phyloP scores from a whole-genome alignment of 257 asterid species.

The Striga asiatica region DNA sequence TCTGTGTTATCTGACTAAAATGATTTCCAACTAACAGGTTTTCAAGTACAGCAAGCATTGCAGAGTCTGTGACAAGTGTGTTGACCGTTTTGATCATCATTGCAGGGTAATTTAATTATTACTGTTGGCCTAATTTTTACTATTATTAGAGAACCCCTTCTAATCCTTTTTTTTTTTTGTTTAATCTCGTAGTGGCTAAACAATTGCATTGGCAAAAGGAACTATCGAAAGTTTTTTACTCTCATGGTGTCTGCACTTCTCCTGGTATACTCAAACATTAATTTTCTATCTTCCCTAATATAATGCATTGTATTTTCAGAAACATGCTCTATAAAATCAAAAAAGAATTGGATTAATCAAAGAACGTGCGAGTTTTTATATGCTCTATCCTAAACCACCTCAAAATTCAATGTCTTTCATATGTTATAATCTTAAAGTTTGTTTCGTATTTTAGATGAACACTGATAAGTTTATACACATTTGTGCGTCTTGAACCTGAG shows the following conservation, averaged over 20 bases:
- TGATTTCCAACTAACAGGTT: constrained; percentile 46
- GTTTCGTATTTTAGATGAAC: constrained; percentile 25
- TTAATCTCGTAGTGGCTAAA: constrained; percentile 86
- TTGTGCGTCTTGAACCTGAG: constrained; percentile 28
- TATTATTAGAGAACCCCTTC: neutral
- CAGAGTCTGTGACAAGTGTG: constrained; percentile 96
- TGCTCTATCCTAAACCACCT: too few relatives aligned
- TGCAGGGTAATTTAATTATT: constrained; percentile 62
- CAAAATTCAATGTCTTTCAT: too few relatives aligned
- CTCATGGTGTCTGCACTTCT: constrained; percentile 93
- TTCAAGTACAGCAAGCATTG: constrained; percentile 97
- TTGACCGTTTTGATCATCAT: constrained; percentile 90
- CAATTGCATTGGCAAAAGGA: constrained; percentile 94
- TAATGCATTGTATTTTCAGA: too few relatives aligned
- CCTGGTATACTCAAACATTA: constrained; percentile 54
- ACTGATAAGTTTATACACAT: constrained; percentile 34
- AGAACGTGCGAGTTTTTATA: too few relatives aligned
- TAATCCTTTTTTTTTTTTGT: constrained; percentile 17
- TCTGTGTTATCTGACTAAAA: neutral
- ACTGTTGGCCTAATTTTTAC: neutral
- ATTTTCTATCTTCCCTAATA: constrained; percentile 6
- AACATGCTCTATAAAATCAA: too few relatives aligned
- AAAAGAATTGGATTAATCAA: too few relatives aligned
- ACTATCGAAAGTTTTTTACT: constrained; percentile 79
- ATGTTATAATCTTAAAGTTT: too few relatives aligned